Percentiles rank a stretch among this genome's conserved stretches.
These are phyloP conservation scores for Leishmania aethiopica DNA, from an alignment of 208 protist genomes.

Conservation along the genomic window DNA sequence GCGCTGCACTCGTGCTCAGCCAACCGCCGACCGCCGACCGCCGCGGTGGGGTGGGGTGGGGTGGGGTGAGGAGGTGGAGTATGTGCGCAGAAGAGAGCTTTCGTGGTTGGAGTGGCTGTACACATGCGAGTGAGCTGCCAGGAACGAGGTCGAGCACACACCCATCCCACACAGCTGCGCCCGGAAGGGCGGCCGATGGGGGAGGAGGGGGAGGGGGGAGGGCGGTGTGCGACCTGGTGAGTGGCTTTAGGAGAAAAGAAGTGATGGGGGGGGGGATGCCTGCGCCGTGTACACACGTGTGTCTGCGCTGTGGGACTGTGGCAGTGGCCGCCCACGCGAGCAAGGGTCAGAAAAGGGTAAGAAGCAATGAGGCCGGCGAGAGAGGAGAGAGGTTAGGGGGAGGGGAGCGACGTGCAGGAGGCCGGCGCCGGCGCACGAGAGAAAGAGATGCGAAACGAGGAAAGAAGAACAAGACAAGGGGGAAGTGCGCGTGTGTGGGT, in stretches of 20 bases:
- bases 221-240: background rate
- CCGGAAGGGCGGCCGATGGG: background rate
- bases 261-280: background rate
- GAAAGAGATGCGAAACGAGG: background rate
- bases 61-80: background rate
- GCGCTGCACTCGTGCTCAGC: background rate
- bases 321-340: background rate
- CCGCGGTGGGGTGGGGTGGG: background rate
- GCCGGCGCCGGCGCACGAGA: background rate
- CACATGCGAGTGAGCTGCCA: conserved; percentile 1
- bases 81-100: background rate
- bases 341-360: background rate
- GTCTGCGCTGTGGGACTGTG: background rate
- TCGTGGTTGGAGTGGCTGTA: background rate
- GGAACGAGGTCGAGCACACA: background rate
- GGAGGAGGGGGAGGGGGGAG: background rate
- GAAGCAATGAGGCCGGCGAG: background rate
- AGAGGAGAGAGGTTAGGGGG: background rate
- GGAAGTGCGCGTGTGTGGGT: background rate
- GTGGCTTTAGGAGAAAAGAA: background rate
- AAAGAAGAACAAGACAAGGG: background rate
- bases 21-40: background rate
- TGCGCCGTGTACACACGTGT: background rate
- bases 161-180: background rate
- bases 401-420: background rate